Evolutionary conservation across 2,329 filamentous ascomycete genomes (phyloP).

Genomic region (Juglanconis juglandina): DNA sequence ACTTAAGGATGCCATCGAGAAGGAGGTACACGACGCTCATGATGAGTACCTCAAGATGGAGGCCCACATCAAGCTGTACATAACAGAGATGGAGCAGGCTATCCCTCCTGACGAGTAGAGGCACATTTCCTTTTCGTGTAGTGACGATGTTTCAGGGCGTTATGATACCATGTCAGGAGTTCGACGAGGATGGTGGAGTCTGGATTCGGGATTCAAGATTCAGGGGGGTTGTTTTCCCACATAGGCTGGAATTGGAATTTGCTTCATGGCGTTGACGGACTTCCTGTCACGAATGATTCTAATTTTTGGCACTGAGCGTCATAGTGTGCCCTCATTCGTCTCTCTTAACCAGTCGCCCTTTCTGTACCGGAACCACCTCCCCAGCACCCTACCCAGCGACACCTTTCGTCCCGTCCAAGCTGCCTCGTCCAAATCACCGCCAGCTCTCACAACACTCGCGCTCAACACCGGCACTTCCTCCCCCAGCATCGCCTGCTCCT

Average conservation of each 20-base stretch:
- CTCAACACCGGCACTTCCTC: slow-evolving; percentile 61
- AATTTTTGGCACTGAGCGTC: not conserved
- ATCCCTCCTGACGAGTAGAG: slow-evolving; percentile 39
- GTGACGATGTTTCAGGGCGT: slow-evolving; percentile 22
- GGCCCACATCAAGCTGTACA: slow-evolving; percentile 93
- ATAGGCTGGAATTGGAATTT: slow-evolving; percentile 11
- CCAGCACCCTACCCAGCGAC: slow-evolving; percentile 53
- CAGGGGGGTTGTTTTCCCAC: not conserved
- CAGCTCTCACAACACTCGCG: slow-evolving; percentile 44
- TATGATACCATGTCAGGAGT: slow-evolving; percentile 20
- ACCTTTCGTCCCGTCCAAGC: slow-evolving; percentile 58
- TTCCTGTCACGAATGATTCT: not conserved
- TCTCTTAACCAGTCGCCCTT: slow-evolving; percentile 32
- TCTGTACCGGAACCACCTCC: slow-evolving; percentile 63
- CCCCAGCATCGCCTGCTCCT: slow-evolving; percentile 30
- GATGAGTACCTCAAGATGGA: slow-evolving; percentile 98
- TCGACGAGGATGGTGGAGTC: not conserved
- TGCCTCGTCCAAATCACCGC: slow-evolving; percentile 42
- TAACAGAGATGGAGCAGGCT: slow-evolving; percentile 97
- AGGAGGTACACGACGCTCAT: slow-evolving; percentile 82
- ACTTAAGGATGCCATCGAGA: slow-evolving; percentile 95
- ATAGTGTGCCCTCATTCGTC: not conserved
- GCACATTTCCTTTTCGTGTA: slow-evolving; percentile 1
- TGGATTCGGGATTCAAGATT: not conserved
- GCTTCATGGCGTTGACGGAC: not conserved